Evolutionary conservation across 2,329 filamentous ascomycete species (phyloP).

Genomic region (Cladosporium sp.): DNA sequence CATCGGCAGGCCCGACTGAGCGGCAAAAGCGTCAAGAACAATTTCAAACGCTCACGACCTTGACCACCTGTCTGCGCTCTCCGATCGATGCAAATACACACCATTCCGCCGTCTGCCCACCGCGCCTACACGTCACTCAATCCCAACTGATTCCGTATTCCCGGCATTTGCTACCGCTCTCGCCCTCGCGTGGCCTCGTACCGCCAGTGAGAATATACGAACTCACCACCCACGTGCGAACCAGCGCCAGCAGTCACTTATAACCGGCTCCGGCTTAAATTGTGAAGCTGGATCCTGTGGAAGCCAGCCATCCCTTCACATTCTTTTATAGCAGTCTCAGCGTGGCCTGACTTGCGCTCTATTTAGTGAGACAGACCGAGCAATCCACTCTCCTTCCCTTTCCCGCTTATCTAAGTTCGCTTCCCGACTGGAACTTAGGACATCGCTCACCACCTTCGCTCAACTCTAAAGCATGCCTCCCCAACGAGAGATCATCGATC

Average conservation of each 20-base stretch:
- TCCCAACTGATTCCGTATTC: background rate
- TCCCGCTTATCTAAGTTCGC: background rate
- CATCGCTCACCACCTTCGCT: background rate
- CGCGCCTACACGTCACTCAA: constrained; percentile 13
- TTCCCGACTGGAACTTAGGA: background rate
- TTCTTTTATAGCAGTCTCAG: background rate
- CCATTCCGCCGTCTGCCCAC: constrained; percentile 6
- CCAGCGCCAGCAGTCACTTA: constrained; percentile 4
- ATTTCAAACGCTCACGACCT: background rate
- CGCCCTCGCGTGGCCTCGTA: constrained; percentile 1
- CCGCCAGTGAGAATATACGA: background rate
- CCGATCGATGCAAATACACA: background rate
- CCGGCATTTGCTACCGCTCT: background rate
- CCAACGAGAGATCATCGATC: constrained; percentile 26
- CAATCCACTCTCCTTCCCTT: background rate
- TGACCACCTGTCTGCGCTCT: background rate
- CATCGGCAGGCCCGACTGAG: constrained; percentile 6
- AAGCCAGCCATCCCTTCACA: background rate
- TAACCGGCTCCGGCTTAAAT: background rate
- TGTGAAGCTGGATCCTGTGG: background rate
- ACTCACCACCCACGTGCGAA: background rate
- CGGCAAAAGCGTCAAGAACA: background rate
- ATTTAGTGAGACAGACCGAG: background rate
- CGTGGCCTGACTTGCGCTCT: background rate
- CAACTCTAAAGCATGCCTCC: constrained; percentile 9